A percentile compares a stretch with the other conserved stretches of the same genome.
These are phyloP conservation scores for Osmanthus fragrans DNA, from an alignment of 257 asterid genomes.

Conservation along the genomic window DNA sequence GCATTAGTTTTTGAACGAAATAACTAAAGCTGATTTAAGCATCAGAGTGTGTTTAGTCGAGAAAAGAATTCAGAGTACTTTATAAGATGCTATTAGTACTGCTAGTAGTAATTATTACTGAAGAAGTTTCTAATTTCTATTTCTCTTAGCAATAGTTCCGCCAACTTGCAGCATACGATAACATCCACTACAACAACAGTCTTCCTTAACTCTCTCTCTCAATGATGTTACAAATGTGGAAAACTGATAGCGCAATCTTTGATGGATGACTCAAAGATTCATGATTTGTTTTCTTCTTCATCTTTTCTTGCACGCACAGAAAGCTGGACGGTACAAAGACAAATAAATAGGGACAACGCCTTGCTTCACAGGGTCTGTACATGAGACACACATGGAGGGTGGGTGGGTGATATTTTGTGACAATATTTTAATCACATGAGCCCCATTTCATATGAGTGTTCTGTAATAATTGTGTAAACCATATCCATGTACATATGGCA, in stretches of 20 bases:
- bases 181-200: conserved; percentile 25
- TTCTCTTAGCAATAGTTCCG: conserved; percentile 23
- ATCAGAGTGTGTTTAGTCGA: neutral
- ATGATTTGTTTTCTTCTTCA: conserved; percentile 10
- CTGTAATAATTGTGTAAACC: too few relatives aligned
- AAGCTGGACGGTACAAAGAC: neutral
- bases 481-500: too few relatives aligned
- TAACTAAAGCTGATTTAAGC: neutral
- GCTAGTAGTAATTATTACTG: conserved; percentile 13
- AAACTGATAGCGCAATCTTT: conserved; percentile 35
- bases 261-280: conserved; percentile 59
- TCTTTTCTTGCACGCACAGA: conserved; percentile 7
- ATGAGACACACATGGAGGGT: too few relatives aligned
- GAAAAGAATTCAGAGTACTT: conserved; percentile 19
- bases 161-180: conserved; percentile 25
- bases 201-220: conserved; percentile 19
- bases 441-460: too few relatives aligned
- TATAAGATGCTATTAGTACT: conserved; percentile 18
- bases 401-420: too few relatives aligned
- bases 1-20: neutral
- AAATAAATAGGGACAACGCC: too few relatives aligned
- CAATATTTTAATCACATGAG: too few relatives aligned
- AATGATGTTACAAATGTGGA: conserved; percentile 38
- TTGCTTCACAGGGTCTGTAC: too few relatives aligned
- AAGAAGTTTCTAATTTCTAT: conserved; percentile 23